Evolutionary conservation across 768 basidiomycete species (phyloP).

Genomic region (Paxillus rubicundulus): DNA sequence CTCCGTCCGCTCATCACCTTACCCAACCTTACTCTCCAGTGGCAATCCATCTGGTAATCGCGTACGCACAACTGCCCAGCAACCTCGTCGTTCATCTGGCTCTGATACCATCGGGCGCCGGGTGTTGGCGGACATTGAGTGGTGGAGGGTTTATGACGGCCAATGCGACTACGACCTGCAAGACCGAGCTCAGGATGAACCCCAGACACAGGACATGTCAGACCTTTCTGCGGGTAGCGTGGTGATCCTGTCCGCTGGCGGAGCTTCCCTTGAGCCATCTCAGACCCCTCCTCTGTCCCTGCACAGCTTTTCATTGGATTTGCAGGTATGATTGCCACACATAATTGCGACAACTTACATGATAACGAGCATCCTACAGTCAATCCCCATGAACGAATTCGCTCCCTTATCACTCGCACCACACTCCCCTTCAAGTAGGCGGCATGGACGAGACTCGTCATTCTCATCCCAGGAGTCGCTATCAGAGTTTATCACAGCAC

Average conservation of each 20-base stretch:
- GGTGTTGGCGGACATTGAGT: constrained; percentile 83
- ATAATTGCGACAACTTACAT: background rate
- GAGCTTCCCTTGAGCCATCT: constrained; percentile 38
- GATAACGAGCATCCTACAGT: constrained; percentile 28
- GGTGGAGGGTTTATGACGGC: constrained; percentile 79
- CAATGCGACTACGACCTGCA: constrained; percentile 45
- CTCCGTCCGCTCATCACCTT: constrained; percentile 66
- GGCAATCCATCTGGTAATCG: constrained; percentile 34
- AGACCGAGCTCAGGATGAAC: constrained; percentile 26
- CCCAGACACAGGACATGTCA: constrained; percentile 3
- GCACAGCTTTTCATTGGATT: constrained; percentile 20
- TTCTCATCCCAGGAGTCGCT: constrained; percentile 60
- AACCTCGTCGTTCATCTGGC: constrained; percentile 60
- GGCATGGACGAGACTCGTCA: constrained; percentile 44
- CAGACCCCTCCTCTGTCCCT: constrained; percentile 31
- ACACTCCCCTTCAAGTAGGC: constrained; percentile 45
- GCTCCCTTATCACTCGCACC: constrained; percentile 58
- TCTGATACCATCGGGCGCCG: constrained; percentile 64
- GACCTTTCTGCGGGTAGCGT: constrained; percentile 21
- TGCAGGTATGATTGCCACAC: constrained; percentile 21
- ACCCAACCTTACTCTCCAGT: constrained; percentile 44
- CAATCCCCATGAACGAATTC: constrained; percentile 43
- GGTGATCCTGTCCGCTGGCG: constrained; percentile 36
- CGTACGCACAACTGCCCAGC: constrained; percentile 36
- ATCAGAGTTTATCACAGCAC: constrained; percentile 42